phyloP scores from a whole-genome alignment of 1,139 yeast species.

The Candida neerlandica region DNA sequence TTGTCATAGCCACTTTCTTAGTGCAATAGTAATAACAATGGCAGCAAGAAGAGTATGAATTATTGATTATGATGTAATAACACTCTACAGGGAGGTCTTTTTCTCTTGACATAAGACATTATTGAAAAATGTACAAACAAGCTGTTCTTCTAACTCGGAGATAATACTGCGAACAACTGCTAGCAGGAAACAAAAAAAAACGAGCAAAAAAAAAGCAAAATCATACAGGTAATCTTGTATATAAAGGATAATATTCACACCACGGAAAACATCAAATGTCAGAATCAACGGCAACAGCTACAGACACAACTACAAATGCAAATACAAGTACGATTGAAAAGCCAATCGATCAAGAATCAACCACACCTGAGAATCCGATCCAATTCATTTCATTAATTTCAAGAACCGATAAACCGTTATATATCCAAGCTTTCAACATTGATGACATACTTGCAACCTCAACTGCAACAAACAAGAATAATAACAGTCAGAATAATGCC shows the following conservation, averaged over 20 bases:
- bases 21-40: too few relatives aligned
- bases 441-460: conserved; percentile 15
- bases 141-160: too few relatives aligned
- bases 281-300: not conserved
- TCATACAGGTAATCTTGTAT: too few relatives aligned
- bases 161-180: too few relatives aligned
- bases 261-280: not conserved
- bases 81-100: too few relatives aligned
- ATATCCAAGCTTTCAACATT: conserved; percentile 54
- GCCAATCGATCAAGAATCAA: conserved; percentile 2
- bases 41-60: too few relatives aligned
- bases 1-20: too few relatives aligned
- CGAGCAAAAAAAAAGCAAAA: too few relatives aligned
- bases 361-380: conserved; percentile 18
- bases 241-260: not conserved
- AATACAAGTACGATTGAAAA: not conserved
- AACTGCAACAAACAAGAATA: conserved; percentile 14
- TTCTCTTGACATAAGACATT: too few relatives aligned
- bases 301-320: not conserved
- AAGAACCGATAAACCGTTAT: conserved; percentile 58
- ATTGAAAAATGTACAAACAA: too few relatives aligned
- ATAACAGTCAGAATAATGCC: conserved; percentile 1
- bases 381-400: conserved; percentile 57
- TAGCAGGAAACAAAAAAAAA: too few relatives aligned
- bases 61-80: too few relatives aligned